Conservation (phyloP, 148 eudicot species). For the Rhododendron griersonianum region DNA sequence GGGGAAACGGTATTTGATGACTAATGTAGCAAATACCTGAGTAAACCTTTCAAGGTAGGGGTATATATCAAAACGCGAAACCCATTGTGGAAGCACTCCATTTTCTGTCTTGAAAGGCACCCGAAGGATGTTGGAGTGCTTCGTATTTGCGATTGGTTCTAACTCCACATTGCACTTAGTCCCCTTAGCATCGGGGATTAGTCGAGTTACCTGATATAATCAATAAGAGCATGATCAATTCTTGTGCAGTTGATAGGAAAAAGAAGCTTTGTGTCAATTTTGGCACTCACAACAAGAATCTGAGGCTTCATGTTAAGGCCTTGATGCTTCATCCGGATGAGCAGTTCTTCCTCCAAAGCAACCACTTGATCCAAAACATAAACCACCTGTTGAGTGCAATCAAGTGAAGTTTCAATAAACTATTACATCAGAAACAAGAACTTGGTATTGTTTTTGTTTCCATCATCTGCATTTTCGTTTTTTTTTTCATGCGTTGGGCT, state of each 20-base stretch:
- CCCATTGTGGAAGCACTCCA: slow-evolving; percentile 72
- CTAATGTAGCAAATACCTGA: slow-evolving; percentile 43
- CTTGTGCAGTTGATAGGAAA: background rate
- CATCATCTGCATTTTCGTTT: background rate
- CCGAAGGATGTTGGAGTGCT: slow-evolving; percentile 78
- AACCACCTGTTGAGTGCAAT: slow-evolving; percentile 53
- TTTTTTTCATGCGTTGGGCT: background rate
- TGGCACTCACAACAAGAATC: slow-evolving; percentile 71
- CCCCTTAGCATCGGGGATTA: slow-evolving; percentile 91
- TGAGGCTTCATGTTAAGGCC: slow-evolving; percentile 83
- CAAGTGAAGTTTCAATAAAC: background rate
- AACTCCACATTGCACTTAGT: slow-evolving; percentile 70
- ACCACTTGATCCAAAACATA: slow-evolving; percentile 94
- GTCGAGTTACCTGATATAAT: slow-evolving; percentile 61
- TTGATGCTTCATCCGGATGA: slow-evolving; percentile 69
- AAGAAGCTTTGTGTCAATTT: background rate
- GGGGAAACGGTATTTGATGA: background rate
- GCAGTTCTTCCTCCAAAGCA: slow-evolving; percentile 85
- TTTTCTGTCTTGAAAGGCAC: slow-evolving; percentile 78
- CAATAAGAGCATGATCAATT: background rate
- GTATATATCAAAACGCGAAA: slow-evolving; percentile 88
- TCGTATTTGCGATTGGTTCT: slow-evolving; percentile 66
- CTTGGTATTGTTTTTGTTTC: background rate
- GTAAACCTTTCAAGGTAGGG: slow-evolving; percentile 82
- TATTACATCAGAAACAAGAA: background rate